A percentile compares a stretch with the other conserved stretches of the same genome.
These are phyloP conservation scores for Bretschneidera sinensis DNA, from an alignment of 345 rosid genomes.

Conservation along the genomic window DNA sequence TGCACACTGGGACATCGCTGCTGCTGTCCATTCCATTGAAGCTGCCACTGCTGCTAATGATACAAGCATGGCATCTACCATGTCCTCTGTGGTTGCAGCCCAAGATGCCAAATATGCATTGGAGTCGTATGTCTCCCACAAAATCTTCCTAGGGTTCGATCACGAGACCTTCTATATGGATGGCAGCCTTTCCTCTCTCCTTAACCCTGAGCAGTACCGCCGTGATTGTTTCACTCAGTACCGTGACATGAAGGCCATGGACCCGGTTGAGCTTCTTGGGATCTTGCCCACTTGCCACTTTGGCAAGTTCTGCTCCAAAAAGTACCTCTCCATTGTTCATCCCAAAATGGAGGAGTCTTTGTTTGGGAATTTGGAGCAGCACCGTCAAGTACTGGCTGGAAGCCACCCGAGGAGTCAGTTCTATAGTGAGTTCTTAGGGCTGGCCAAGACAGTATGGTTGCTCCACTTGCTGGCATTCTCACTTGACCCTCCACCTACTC, in stretches of 20 bases:
- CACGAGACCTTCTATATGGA: conserved; percentile 95
- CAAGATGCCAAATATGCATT: conserved; percentile 83
- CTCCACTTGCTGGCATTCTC: conserved; percentile 93
- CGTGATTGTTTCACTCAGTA: conserved; percentile 81
- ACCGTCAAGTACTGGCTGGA: conserved; percentile 54
- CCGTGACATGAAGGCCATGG: conserved; percentile 93
- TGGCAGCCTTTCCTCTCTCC: conserved; percentile 75
- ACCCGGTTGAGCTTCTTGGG: conserved; percentile 82
- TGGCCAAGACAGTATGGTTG: conserved; percentile 87
- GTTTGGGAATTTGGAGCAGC: conserved; percentile 80
- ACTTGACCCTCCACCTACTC: conserved; percentile 78
- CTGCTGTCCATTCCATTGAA: conserved; percentile 90
- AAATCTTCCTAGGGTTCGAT: conserved; percentile 80
- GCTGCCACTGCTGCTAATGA: conserved; percentile 51
- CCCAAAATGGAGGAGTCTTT: conserved; percentile 94
- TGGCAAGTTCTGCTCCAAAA: conserved; percentile 83
- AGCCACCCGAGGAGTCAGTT: conserved; percentile 81
- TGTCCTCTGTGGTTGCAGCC: conserved; percentile 47
- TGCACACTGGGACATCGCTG: conserved; percentile 92
- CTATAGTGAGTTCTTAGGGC: conserved; percentile 67
- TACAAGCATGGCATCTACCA: conserved; percentile 18
- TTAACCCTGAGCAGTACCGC: conserved; percentile 77
- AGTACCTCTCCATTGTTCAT: conserved; percentile 77
- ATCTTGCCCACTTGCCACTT: conserved; percentile 79
- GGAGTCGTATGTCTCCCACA: conserved; percentile 69